Base-by-base conservation (phyloP, 73 alveolate species). In the Paramecium sonneborni region DNA sequence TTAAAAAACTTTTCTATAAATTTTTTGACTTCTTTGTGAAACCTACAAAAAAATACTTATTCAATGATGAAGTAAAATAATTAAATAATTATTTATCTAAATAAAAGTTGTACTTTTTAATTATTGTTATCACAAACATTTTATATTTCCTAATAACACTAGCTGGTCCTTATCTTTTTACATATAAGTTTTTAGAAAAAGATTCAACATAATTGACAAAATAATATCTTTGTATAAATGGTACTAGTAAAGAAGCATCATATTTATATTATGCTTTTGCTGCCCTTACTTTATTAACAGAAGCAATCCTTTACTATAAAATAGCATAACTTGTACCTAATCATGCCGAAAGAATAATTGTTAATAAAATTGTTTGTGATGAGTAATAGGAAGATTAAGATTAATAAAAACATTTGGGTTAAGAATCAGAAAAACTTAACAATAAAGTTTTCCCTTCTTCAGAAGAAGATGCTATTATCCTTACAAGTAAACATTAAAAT, bases 241-340 rank as follows among this genome's bases (percentile, higher is more conserved):
- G 87, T 11, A 28, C 58, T 15, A 74, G 56, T 20, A 35, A 74
- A 23, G 37, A 74, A 23, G 87, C 87, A 2, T 32, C 56, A 15
- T 74, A 74, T 34, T 35, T 74, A 39, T 74, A 74, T 74, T 74
- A 74, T n/a, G 30, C 87, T 9, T 74, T 74, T 74, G 87, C 87
- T 74, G 18, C n/a, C 20, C 5, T 74, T 32, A 34, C 58, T n/a
- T 15, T 37, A 12, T 32, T 74, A 74, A 39, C 57, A 9, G 87
- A 74, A n/a, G 37, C 87, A 15, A 37, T 37, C 1, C 26, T 37
- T 5, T 74, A 74, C 32, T 74, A 74, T 39, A 37, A 74, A 37
- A 14, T 74, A 8, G 58, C 67, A 14, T 21, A 74, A 39, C 14
- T 37, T 9, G 58, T 39, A 15, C 87, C 87, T 1, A 74, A 39